Base-by-base conservation (phyloP, 2,329 filamentous ascomycete genomes). In the Juglanconis sp. region DNA sequence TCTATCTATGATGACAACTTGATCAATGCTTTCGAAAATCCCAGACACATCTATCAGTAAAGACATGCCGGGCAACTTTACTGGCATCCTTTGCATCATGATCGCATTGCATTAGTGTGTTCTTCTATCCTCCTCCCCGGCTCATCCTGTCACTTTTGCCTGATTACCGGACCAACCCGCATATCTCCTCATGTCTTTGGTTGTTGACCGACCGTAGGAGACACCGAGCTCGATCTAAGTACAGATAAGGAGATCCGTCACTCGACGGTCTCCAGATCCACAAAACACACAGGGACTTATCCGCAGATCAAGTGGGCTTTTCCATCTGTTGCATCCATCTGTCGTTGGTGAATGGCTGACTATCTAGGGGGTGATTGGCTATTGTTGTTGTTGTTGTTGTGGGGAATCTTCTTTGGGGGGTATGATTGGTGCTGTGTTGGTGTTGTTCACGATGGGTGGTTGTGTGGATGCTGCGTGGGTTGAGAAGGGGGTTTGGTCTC, bases 81-180 rank as follows among this genome's bases (percentile, higher is more conserved):
- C 42, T 17, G 13, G 42, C 34, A 31, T 50, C 15, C 5, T 24
- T 49, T 50, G 24, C 38, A 57, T 57, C 46, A 53, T 57, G 50
- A 46, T 61, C 54, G 58, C 53, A 55, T 63, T 55, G 53, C 50
- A 61, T 63, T 54, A 52, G n/a, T 60, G 54, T 50, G 54, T 44
- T 56, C 54, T 60, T 59, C 35, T 50, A 50, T 47, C 36, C n/a
- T 46, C 24, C 47, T 44, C 60, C 34, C 24, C 34, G 50, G 46
- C 57, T 35, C 36, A 40, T 38, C 46, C 49, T 49, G 44, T 42
- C 57, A 44, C 24, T 17, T 7, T n/a, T 31, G 11, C 6, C 52
- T 31, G 32, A 52, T n/a, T 52, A 48, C 40, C n/a, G 30, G n/a
- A 46, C 53, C 42, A 47, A 15, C 15, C 53, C 38, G 4, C 5